phyloP scores from a whole-genome alignment of 73 alveolate genomes.

The Uronychia binucleata region DNA sequence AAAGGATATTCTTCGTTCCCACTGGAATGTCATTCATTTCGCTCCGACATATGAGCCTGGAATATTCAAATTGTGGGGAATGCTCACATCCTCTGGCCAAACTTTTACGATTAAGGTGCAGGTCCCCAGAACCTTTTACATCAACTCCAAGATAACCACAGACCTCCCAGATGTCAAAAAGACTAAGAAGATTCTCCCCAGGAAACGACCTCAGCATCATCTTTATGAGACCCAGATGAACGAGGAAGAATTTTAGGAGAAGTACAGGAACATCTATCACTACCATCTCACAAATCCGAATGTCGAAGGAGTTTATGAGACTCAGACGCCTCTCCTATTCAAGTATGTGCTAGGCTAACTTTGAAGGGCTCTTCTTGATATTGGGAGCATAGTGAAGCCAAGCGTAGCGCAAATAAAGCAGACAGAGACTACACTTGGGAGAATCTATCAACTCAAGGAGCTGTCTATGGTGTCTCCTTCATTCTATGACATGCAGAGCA shows the following conservation, averaged over 20 bases:
- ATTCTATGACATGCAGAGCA: not conserved
- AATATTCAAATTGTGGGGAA: conserved; percentile 67
- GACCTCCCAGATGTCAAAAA: conserved; percentile 61
- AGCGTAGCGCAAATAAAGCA: conserved; percentile 54
- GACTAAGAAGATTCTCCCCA: conserved; percentile 87
- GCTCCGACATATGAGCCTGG: conserved; percentile 64
- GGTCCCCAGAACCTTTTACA: conserved; percentile 64
- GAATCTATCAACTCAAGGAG: conserved; percentile 41
- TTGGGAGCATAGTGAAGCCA: conserved; percentile 84
- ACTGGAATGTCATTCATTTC: conserved; percentile 71
- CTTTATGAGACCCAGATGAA: conserved; percentile 80
- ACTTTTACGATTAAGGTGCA: conserved; percentile 53
- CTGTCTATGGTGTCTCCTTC: conserved; percentile 22
- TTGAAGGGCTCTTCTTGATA: conserved; percentile 71
- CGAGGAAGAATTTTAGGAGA: conserved; percentile 81
- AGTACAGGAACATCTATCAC: conserved; percentile 72
- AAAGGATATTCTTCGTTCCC: conserved; percentile 54
- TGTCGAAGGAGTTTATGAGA: conserved; percentile 96
- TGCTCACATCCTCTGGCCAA: conserved; percentile 46
- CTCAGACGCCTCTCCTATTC: conserved; percentile 89
- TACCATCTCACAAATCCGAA: conserved; percentile 78
- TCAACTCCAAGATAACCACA: conserved; percentile 48
- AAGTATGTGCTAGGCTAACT: too few species aligned
- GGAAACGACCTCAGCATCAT: conserved; percentile 83
- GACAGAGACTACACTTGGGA: conserved; percentile 72